These are phyloP conservation scores for Apiospora phragmitis DNA, from an alignment of 2,329 filamentous ascomycete species.

Conservation along the genomic window DNA sequence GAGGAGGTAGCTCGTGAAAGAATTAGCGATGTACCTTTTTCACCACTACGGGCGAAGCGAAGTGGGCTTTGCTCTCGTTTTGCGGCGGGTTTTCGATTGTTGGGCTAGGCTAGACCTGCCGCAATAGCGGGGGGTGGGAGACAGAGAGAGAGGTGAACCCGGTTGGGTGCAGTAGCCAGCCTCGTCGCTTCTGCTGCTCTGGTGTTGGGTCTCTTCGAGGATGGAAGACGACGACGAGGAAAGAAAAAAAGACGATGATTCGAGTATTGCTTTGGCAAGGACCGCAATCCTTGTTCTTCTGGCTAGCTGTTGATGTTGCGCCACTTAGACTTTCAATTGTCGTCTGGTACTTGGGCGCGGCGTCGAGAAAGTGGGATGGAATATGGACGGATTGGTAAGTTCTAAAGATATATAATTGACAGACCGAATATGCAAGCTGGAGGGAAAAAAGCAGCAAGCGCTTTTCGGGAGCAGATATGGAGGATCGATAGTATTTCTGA, in stretches of 20 bases:
- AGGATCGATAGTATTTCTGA: background rate
- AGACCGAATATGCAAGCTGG: too few relatives aligned
- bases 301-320: background rate
- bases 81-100: conserved; percentile 6
- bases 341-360: background rate
- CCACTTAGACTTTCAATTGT: background rate
- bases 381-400: background rate
- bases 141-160: background rate
- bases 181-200: background rate
- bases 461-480: background rate
- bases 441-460: background rate
- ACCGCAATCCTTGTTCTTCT: background rate
- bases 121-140: background rate
- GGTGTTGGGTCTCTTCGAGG: background rate
- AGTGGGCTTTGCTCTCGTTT: background rate
- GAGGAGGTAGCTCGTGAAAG: conserved; percentile 6
- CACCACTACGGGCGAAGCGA: background rate
- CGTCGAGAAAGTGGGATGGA: background rate
- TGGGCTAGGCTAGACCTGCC: conserved; percentile 5
- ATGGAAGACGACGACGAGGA: background rate
- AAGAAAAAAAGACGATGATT: background rate
- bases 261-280: background rate
- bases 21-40: conserved; percentile 6
- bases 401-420: background rate
- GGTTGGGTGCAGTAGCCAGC: background rate